Percentiles rank a stretch among this genome's conserved stretches.
These are phyloP conservation scores for Scheffersomyces quercinus DNA, from an alignment of 1,139 yeast genomes.

Conservation along the genomic window DNA sequence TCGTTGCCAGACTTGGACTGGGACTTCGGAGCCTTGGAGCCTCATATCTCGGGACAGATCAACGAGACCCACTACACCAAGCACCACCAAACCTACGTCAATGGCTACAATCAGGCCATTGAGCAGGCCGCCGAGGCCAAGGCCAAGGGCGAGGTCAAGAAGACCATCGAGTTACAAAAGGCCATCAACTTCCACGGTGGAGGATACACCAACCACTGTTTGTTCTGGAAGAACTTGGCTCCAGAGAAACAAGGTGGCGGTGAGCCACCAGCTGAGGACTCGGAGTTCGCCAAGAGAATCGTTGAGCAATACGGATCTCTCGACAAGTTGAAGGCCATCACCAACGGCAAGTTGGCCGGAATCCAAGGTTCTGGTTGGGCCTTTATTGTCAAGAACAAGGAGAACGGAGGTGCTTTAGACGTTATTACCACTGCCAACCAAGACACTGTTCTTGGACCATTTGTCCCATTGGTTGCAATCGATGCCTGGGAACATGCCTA, in stretches of 20 bases:
- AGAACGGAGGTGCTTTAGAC: constrained; percentile 73
- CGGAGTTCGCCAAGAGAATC: constrained; percentile 65
- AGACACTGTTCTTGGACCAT: constrained; percentile 78
- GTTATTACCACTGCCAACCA: constrained; percentile 88
- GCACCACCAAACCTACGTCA: constrained; percentile 95
- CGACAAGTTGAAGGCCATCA: constrained; percentile 65
- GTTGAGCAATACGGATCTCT: constrained; percentile 70
- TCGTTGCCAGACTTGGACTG: constrained; percentile 84
- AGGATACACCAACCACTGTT: constrained; percentile 83
- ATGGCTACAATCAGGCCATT: constrained; percentile 79
- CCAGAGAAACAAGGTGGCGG: constrained; percentile 87
- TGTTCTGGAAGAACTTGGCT: constrained; percentile 91
- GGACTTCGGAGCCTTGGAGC: constrained; percentile 89
- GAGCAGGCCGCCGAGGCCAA: constrained; percentile 78
- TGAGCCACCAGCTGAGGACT: constrained; percentile 62
- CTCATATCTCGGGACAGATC: constrained; percentile 84
- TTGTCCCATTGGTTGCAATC: constrained; percentile 84
- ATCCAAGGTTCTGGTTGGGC: constrained; percentile 99
- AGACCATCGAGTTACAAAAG: constrained; percentile 72
- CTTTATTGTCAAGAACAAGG: constrained; percentile 85
- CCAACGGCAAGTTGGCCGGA: constrained; percentile 84
- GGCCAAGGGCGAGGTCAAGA: constrained; percentile 62
- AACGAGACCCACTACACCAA: constrained; percentile 88
- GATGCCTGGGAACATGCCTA: constrained; percentile 99
- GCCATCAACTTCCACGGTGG: constrained; percentile 93